Percentiles rank a stretch among this genome's conserved stretches.
These are phyloP conservation scores for Planoprotostelium fungivorum DNA, from an alignment of 78 protist genomes.

Conservation along the genomic window DNA sequence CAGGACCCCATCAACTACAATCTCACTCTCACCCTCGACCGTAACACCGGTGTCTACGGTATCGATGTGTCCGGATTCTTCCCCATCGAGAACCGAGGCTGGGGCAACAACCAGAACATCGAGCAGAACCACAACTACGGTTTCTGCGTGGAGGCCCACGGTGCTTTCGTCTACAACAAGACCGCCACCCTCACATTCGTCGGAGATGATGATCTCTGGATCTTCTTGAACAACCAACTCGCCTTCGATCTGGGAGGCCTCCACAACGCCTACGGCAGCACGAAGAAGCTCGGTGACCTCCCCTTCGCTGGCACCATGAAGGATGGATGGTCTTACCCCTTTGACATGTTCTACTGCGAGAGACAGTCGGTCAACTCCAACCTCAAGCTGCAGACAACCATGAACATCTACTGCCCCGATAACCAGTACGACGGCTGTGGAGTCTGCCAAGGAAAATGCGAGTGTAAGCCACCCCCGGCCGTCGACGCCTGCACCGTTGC, in stretches of 20 bases:
- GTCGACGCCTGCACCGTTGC: not conserved
- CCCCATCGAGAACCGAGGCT: constrained; percentile 46
- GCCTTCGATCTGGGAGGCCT: constrained; percentile 41
- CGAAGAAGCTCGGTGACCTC: not conserved
- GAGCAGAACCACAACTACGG: constrained; percentile 37
- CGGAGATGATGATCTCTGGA: constrained; percentile 70
- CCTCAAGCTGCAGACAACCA: not conserved
- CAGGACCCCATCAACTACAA: not conserved
- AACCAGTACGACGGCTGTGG: constrained; percentile 15
- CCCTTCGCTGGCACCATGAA: no score
- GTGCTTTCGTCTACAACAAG: constrained; percentile 8
- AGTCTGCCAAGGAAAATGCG: constrained; percentile 8
- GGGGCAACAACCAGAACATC: constrained; percentile 7
- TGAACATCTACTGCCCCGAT: constrained; percentile 1
- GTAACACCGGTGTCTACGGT: not conserved
- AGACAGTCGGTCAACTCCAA: constrained; percentile 4
- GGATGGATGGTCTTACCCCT: not conserved
- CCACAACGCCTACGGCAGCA: not conserved
- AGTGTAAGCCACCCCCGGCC: no score
- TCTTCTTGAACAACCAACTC: constrained; percentile 25
- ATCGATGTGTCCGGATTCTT: constrained; percentile 10
- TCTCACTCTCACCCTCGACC: not conserved
- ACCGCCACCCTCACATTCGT: not conserved
- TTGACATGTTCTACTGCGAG: constrained; percentile 14
- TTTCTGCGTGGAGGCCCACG: constrained; percentile 15